A percentile compares a stretch with the other conserved stretches of the same genome.
Conservation (phyloP, 2,329 filamentous ascomycete genomes). For the Phoma sp. region DNA sequence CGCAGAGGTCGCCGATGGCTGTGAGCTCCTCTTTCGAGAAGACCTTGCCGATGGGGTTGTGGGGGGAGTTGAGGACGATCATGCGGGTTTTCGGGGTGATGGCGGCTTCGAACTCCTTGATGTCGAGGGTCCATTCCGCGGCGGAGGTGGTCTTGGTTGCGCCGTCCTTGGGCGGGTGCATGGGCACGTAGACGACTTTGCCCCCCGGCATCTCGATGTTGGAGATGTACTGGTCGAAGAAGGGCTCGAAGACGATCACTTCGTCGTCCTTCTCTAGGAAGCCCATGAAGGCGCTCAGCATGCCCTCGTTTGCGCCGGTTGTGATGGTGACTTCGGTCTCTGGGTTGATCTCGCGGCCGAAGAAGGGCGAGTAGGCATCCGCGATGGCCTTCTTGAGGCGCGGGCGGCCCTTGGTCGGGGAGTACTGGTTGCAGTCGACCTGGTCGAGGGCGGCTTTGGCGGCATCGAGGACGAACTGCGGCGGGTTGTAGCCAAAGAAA, state of each 20-base stretch:
- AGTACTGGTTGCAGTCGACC: slow-evolving; percentile 99
- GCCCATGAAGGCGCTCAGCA: slow-evolving; percentile 97
- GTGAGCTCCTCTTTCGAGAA: slow-evolving; percentile 84
- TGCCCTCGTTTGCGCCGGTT: slow-evolving; percentile 87
- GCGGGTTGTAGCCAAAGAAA: slow-evolving; percentile 94
- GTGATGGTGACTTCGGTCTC: slow-evolving; percentile 95
- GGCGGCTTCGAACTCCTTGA: slow-evolving; percentile 78
- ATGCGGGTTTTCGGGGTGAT: slow-evolving; percentile 91
- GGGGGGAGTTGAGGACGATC: slow-evolving; percentile 88
- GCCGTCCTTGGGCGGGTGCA: slow-evolving; percentile 85
- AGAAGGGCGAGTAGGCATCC: slow-evolving; percentile 88
- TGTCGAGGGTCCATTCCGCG: slow-evolving; percentile 85
- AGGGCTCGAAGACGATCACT: slow-evolving; percentile 97
- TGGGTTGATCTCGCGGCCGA: slow-evolving; percentile 80
- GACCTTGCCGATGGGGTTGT: slow-evolving; percentile 97
- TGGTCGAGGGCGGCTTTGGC: slow-evolving; percentile 87
- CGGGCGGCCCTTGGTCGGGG: slow-evolving; percentile 90
- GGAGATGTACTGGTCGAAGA: slow-evolving; percentile 98
- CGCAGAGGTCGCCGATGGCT: slow-evolving; percentile 83
- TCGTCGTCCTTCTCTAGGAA: slow-evolving; percentile 95
- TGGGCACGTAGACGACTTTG: slow-evolving; percentile 92
- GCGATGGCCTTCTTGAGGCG: slow-evolving; percentile 91
- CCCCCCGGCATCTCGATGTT: slow-evolving; percentile 99
- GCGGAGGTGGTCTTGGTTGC: slow-evolving; percentile 81
- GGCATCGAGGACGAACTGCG: slow-evolving; percentile 85